These are phyloP conservation scores for Aspergillus transmontanensis DNA, from an alignment of 2,329 filamentous ascomycete species.

Conservation along the genomic window DNA sequence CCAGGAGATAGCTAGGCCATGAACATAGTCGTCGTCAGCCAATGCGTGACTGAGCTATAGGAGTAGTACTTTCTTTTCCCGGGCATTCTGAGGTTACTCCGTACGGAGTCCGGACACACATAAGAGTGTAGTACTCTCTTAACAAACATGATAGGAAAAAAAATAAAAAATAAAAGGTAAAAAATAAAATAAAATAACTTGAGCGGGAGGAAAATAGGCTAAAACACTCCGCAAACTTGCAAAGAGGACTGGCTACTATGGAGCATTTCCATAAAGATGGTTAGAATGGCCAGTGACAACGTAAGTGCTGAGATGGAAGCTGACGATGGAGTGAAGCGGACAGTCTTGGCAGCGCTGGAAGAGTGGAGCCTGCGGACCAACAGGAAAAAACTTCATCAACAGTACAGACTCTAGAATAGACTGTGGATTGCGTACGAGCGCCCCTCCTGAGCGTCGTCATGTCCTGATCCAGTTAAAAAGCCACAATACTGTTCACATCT, in stretches of 20 bases:
- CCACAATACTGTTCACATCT: neutral
- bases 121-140: neutral
- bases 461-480: neutral
- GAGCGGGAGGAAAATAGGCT: slow-evolving; percentile 11
- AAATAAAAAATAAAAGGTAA: neutral
- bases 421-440: neutral
- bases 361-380: slow-evolving; percentile 20
- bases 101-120: slow-evolving; percentile 1
- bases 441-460: neutral
- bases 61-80: neutral
- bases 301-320: slow-evolving; percentile 25
- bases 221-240: slow-evolving; percentile 10
- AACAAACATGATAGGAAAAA: neutral
- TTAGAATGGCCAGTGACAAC: slow-evolving; percentile 20
- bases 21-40: slow-evolving; percentile 10
- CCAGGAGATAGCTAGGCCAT: slow-evolving; percentile 8
- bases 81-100: neutral
- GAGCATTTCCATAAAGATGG: slow-evolving; percentile 13
- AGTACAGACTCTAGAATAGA: neutral
- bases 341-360: slow-evolving; percentile 28
- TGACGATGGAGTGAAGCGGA: slow-evolving; percentile 23
- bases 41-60: neutral
- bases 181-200: neutral
- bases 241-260: slow-evolving; percentile 11
- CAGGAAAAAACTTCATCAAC: slow-evolving; percentile 8